Evolutionary conservation across 1,139 yeast species (phyloP), one percentile per base, ranked within the genome.

Genomic region (Suhomyces choctaworum): DNA sequence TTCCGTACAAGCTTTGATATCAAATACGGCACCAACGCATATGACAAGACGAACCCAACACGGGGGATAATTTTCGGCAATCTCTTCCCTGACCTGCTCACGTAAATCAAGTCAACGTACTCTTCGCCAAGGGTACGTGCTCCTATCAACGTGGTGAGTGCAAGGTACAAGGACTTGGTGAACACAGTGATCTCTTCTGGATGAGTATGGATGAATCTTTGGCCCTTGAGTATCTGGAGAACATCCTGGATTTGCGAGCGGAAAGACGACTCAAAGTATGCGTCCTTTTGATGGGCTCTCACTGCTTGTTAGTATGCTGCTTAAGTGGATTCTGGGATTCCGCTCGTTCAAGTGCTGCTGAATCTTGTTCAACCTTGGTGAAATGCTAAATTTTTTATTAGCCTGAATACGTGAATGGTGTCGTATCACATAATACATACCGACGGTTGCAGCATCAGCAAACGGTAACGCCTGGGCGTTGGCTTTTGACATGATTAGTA

Each of bases 81-180:
- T 19, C 64, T 51, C 16, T 50, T 65, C 1, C 81, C 87, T 34
- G 59, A 61, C 40, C 70, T 67, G 40, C 56, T 71, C 5, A 86
- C 85, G 51, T 88, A 87, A 13, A 83, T 66, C 39, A 90, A 65
- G 58, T 90, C 96, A 12, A 90, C 92, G 57, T 90, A 90, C 59
- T 92, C 97, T 56, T 90, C 97, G 0, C 98, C 98, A 22, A 90
- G 64, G 0, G 97, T 90, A 38, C 94, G 69, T 4, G 87, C 78
- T 0, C 94, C 92, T 4, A 78, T 44, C 11, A 84, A 58, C 0
- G 96, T 88, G 0, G 97, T 90, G 24, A 87, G 62, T 2, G 71
- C 64, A 17, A 87, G 65, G 51, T 90, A 89, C 1, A 80, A 35
- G 2, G 82, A 61, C 37, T 81, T 77, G 4, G 85, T 76, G 2